These are phyloP conservation scores for Vitis hybrid DNA, from an alignment of 177 flowering plant species.

Conservation along the genomic window DNA sequence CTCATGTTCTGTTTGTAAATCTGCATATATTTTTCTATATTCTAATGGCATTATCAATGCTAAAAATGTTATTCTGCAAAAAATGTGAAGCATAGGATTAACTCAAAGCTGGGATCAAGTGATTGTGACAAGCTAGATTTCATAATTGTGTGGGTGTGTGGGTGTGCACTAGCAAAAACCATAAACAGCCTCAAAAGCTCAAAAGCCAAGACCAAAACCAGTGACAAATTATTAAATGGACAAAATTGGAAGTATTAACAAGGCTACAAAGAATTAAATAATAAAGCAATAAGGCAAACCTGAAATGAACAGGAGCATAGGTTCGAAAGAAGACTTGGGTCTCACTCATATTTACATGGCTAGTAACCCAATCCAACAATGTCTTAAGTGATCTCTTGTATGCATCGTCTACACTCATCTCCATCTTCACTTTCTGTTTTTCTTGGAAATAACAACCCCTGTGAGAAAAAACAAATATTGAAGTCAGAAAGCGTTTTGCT, in stretches of 20 bases:
- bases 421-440: conserved; percentile 50
- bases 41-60: no score
- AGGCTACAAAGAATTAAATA: not conserved
- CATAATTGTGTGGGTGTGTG: no score
- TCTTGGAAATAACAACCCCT: conserved; percentile 52
- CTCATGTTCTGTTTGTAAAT: no score
- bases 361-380: conserved; percentile 51
- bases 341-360: conserved; percentile 54
- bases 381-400: conserved; percentile 61
- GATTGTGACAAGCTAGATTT: not conserved
- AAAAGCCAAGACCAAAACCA: not conserved
- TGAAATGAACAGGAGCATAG: conserved; percentile 84
- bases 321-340: conserved; percentile 76
- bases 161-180: not conserved
- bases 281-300: conserved; percentile 35
- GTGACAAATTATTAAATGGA: not conserved
- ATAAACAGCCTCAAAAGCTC: not conserved
- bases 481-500: not conserved
- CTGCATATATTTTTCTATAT: no score
- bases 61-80: not conserved
- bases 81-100: not conserved
- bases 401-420: conserved; percentile 68
- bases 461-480: not conserved
- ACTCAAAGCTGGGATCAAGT: not conserved
- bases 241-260: not conserved